Evolutionary conservation across 768 basidiomycete genomes (phyloP).

Genomic region (Suillus tomentosus): DNA sequence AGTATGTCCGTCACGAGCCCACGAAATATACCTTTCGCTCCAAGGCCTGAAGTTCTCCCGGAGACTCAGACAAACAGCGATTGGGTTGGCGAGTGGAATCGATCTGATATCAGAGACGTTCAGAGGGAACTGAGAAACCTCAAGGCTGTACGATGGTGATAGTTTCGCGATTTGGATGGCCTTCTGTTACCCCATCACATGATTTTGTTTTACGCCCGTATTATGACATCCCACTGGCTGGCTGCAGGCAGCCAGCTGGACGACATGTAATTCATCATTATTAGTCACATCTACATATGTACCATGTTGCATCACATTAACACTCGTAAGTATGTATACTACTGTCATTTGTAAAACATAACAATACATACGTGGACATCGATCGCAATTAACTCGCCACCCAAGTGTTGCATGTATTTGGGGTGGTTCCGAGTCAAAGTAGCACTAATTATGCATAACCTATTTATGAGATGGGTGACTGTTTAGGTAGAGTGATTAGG

Average conservation of each 20-base stretch:
- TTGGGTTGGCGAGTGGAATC: slow-evolving; percentile 47
- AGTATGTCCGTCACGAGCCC: slow-evolving; percentile 19
- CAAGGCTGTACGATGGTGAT: slow-evolving; percentile 3
- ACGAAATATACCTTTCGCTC: background rate
- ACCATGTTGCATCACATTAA: slow-evolving; percentile 11
- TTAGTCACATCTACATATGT: slow-evolving; percentile 15
- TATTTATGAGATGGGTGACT: no score
- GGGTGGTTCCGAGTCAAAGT: no score
- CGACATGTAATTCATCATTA: slow-evolving; percentile 5
- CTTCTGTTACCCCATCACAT: background rate
- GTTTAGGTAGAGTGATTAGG: no score
- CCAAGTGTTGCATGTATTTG: background rate
- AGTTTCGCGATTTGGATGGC: background rate
- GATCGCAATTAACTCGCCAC: background rate
- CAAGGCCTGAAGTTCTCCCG: background rate
- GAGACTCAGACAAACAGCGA: slow-evolving; percentile 12
- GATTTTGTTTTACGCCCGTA: background rate
- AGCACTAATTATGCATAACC: no score
- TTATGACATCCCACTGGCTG: slow-evolving; percentile 14
- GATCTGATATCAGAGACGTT: slow-evolving; percentile 39
- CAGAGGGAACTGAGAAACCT: slow-evolving; percentile 39
- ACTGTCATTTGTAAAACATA: slow-evolving; percentile 6
- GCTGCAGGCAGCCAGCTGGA: slow-evolving; percentile 24
- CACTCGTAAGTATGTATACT: slow-evolving; percentile 8
- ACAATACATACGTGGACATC: background rate